Evolutionary conservation across 345 rosid genomes (phyloP), one percentile per base, ranked within the genome.

Genomic region (Passiflora organensis): DNA sequence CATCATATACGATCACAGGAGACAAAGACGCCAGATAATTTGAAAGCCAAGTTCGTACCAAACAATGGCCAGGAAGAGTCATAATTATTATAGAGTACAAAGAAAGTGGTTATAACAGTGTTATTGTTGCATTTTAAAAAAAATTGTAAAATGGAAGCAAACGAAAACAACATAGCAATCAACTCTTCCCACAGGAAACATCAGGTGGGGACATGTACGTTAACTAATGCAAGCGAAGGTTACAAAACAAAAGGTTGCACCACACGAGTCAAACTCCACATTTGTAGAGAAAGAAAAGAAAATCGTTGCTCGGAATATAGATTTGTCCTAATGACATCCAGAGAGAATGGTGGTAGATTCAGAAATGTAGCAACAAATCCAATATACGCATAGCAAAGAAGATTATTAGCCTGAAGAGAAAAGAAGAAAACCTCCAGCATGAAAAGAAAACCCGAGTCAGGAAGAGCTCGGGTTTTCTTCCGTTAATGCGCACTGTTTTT

Each of bases 11-110:
- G 55, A 49, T 24, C 38, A 47, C 44, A 51, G 53, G 43, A 50
- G 55, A 18, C 48, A 51, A 51, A 25, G 19, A 41, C 41, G 39
- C 50, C 24, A 50, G 10, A 48, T 49, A 38, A 15, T 38, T 23
- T 48, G 48, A 59, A 23, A 22, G n/a, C 21, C 6, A 59, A 49
- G 12, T 25, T 43, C 18, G 13, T 13, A 13, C 28, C 38, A 48
- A 38, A 48, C 48, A 59, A 58, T 14, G 22, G 15, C 48, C n/a
- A 37, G 49, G 38, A 38, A 2, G 9, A 32, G 64, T 49, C 48
- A 16, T n/a, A n/a, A n/a, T 58, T 58, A 36, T 59, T 46, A 37
- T 1, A 48, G 22, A 9, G 44, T 46, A 58, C 62, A 46, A 36
- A 20, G 5, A 20, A 24, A 45, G 44, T 34, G 13, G 48, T 43